Evolutionary conservation across 2,329 filamentous ascomycete species (phyloP), one percentile per base, ranked within the genome.

Genomic region (Penicillium corylophilum): DNA sequence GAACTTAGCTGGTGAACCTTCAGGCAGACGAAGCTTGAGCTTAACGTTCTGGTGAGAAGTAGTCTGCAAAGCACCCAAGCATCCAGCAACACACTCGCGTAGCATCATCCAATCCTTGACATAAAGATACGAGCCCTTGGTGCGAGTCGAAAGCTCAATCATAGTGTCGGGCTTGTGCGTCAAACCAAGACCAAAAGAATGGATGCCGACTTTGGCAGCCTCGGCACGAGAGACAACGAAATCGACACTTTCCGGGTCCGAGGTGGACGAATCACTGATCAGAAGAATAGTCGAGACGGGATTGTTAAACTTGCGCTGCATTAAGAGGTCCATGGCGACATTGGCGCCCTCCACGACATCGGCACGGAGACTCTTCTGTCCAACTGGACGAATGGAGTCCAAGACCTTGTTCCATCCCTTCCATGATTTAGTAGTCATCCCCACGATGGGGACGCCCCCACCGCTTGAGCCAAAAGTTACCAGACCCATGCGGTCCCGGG

Each of bases 41-140:
- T 95, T 96, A 51, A 95, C 94, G 66, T 97, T 97, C 70, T 97
- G 94, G 70, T 99, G 94, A n/a, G 94, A 97, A 24, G 90, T 87
- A 2, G 90, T 91, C 72, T 99, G 94, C 68, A 97, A 82, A 13
- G 90, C 86, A 42, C 94, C 94, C 24, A 99, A 78, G 65, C 93
- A 97, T 39, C 94, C 94, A 22, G 92, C 94, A 40, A 96, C 81
- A 70, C 94, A 97, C 71, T 99, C 94, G 24, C 94, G 87, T 31
- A 99, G 82, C 93, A 97, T 99, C 93, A 97, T 97, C 94, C 94
- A 99, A 71, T 99, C 94, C 74, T 97, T 99, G 62, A 99, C 92
- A 65, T 97, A 99, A 1, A 91, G 95, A 68, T 97, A 99, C 1
- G 91, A 95, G 4, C 92, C 94, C 75, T 97, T 99, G 3, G 94